These are phyloP conservation scores for Candida namnaoensis DNA, from an alignment of 805 yeast species.

Conservation along the genomic window DNA sequence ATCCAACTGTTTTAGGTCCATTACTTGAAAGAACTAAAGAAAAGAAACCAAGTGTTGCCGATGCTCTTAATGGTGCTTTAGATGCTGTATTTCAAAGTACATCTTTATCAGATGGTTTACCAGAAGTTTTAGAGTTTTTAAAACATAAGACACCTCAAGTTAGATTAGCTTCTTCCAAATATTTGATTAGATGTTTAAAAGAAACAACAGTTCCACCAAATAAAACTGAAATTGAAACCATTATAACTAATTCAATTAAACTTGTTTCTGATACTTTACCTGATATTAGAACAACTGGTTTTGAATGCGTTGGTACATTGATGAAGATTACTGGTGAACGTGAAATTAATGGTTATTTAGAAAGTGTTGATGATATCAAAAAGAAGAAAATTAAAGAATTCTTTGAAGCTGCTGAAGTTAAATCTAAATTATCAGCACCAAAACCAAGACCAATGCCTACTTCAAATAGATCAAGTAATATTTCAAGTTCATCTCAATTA, in stretches of 20 bases:
- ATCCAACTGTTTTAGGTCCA: conserved; percentile 43
- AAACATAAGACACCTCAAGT: conserved; percentile 79
- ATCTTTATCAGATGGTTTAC: conserved; percentile 46
- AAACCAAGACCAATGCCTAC: conserved; percentile 18
- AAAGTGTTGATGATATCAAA: conserved; percentile 70
- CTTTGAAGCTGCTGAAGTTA: conserved; percentile 46
- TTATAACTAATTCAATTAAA: conserved; percentile 48
- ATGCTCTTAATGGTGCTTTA: conserved; percentile 58
- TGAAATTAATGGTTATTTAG: conserved; percentile 49
- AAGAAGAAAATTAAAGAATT: conserved; percentile 58
- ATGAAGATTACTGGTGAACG: conserved; percentile 80
- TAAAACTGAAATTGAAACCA: conserved; percentile 42
- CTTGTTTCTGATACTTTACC: conserved; percentile 79
- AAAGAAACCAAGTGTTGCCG: conserved; percentile 71
- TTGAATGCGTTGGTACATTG: conserved; percentile 70
- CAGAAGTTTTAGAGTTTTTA: conserved; percentile 50
- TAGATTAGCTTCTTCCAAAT: conserved; percentile 60
- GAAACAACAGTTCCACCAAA: conserved; percentile 40
- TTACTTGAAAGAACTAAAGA: conserved; percentile 81
- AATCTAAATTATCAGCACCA: conserved; percentile 24
- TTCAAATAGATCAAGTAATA: conserved; percentile 1
- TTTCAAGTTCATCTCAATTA: conserved; percentile 4
- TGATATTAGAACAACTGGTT: conserved; percentile 70
- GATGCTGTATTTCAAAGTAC: conserved; percentile 51
- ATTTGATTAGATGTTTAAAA: conserved; percentile 53